Evolutionary conservation across 1,284 basidiomycete species (phyloP).

Genomic region (Coniferiporia sulphurascens): DNA sequence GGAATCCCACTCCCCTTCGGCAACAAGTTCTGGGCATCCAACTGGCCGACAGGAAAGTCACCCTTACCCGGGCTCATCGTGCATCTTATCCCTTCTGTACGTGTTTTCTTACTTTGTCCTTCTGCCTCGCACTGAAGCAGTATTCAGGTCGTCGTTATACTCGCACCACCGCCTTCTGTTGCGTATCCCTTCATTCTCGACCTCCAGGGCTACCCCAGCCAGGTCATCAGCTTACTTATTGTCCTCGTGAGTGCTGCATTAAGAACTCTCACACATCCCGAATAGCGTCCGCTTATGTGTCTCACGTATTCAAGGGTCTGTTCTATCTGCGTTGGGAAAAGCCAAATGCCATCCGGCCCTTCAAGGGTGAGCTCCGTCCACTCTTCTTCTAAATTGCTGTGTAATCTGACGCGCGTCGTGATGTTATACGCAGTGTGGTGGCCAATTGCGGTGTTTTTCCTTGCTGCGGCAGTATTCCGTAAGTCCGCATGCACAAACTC

Average conservation of each 20-base stretch:
- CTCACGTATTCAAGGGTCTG: constrained; percentile 36
- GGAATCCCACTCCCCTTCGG: constrained; percentile 43
- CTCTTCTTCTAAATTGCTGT: neutral
- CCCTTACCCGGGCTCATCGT: constrained; percentile 41
- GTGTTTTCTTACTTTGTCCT: neutral
- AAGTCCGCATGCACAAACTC: constrained; percentile 16
- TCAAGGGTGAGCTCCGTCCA: constrained; percentile 39
- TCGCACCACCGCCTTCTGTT: constrained; percentile 40
- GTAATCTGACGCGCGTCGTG: neutral
- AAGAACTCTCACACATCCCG: neutral
- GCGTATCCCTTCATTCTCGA: constrained; percentile 54
- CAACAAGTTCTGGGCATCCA: constrained; percentile 40
- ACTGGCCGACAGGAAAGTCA: constrained; percentile 41
- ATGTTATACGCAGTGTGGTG: constrained; percentile 41
- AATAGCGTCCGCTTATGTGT: neutral
- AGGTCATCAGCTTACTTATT: constrained; percentile 54
- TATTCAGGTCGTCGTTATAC: constrained; percentile 41
- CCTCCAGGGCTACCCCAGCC: constrained; percentile 50
- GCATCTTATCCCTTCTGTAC: constrained; percentile 35
- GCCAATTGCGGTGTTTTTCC: constrained; percentile 52
- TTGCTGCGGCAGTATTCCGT: constrained; percentile 49
- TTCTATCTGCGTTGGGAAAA: constrained; percentile 52
- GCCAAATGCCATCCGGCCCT: constrained; percentile 45
- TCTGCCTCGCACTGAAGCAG: neutral
- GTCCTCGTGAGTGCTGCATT: constrained; percentile 35